Conservation (phyloP, 1,284 basidiomycete species). For the Melampsora americana region DNA sequence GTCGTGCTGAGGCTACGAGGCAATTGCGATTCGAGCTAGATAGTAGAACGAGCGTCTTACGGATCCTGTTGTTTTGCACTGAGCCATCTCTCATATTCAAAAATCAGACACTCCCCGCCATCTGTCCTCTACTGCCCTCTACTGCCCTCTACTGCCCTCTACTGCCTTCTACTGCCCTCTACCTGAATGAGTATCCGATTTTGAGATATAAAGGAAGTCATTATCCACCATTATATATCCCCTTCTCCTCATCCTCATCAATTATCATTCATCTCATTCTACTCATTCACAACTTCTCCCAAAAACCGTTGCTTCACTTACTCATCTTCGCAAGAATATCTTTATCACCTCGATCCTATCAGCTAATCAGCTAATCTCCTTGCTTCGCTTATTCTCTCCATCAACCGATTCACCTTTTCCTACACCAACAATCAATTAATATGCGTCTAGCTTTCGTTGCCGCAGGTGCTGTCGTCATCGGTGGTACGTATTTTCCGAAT, state of each 20-base stretch:
- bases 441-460: not conserved
- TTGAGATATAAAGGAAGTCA: no score
- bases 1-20: no score
- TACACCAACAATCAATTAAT: not conserved
- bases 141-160: no score
- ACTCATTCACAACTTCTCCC: not conserved
- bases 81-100: no score
- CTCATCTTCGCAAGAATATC: not conserved
- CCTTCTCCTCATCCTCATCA: not conserved
- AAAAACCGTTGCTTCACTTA: not conserved
- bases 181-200: no score
- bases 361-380: not conserved
- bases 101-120: no score
- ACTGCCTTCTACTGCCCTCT: no score
- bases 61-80: no score
- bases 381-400: not conserved
- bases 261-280: not conserved
- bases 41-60: no score
- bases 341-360: not conserved
- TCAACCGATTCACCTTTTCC: not conserved
- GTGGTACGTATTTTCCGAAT: not conserved
- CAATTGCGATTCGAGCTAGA: no score
- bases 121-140: no score
- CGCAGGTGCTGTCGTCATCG: not conserved
- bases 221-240: not conserved